phyloP scores from a whole-genome alignment of 2,329 filamentous ascomycete genomes.

The Scedosporium minutisporum region DNA sequence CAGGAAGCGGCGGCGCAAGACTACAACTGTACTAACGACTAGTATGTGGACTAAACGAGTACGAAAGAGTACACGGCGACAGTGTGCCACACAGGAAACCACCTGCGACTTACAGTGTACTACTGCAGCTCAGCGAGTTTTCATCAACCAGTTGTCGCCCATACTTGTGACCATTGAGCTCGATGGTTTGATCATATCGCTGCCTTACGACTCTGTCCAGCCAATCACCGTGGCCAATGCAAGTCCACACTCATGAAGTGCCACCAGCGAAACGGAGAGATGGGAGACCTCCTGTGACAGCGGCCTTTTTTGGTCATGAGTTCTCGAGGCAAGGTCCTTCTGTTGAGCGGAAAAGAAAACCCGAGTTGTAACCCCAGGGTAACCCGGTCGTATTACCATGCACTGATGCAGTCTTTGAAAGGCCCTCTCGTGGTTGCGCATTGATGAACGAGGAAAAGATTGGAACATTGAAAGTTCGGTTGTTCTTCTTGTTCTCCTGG shows the following conservation, averaged over 20 bases:
- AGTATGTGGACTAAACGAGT: no score
- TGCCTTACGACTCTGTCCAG: not conserved
- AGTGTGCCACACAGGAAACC: no score
- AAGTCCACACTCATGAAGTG: not conserved
- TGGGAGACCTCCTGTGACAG: not conserved
- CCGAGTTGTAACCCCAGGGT: not conserved
- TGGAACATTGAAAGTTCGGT: no score
- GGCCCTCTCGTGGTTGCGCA: not conserved
- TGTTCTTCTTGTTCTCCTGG: no score
- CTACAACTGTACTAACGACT: no score
- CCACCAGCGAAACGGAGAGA: not conserved
- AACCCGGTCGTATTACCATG: not conserved
- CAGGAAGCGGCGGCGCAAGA: no score
- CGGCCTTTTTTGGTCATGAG: not conserved
- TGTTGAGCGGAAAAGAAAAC: no score
- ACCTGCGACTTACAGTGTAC: not conserved
- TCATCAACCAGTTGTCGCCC: no score
- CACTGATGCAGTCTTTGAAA: not conserved
- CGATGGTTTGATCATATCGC: not conserved
- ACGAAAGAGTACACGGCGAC: no score
- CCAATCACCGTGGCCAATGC: not conserved
- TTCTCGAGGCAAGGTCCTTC: not conserved
- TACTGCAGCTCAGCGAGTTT: not conserved
- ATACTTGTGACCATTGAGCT: not conserved
- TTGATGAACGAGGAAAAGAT: no score